These are phyloP conservation scores for Solioccasus polychromus DNA, from an alignment of 768 basidiomycete species.

Conservation along the genomic window DNA sequence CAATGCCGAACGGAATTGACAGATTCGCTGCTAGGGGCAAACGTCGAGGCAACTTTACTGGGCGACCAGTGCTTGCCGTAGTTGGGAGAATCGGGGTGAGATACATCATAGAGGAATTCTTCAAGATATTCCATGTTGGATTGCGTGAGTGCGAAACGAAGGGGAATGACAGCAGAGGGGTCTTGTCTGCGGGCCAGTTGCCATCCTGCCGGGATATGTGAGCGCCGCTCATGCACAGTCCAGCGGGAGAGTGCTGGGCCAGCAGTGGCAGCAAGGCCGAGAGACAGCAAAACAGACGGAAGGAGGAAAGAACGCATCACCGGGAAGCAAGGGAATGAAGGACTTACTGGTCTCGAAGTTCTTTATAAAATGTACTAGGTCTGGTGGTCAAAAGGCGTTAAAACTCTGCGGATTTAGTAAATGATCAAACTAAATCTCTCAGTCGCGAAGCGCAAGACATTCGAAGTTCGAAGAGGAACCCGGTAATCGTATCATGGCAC, in stretches of 20 bases:
- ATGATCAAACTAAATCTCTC: too few species aligned
- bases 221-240: constrained; percentile 26
- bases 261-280: constrained; percentile 12
- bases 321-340: not conserved
- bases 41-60: constrained; percentile 36
- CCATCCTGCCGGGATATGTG: constrained; percentile 40
- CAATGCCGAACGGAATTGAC: constrained; percentile 39
- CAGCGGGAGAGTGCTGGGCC: constrained; percentile 6
- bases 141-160: constrained; percentile 46
- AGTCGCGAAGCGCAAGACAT: too few species aligned
- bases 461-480: not conserved
- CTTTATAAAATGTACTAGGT: not conserved
- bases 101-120: constrained; percentile 39
- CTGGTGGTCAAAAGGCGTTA: not conserved
- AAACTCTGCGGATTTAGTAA: not conserved
- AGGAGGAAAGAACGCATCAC: constrained; percentile 21
- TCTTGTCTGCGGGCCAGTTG: constrained; percentile 26
- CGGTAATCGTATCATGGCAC: too few species aligned
- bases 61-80: constrained; percentile 49
- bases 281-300: constrained; percentile 21
- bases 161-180: constrained; percentile 34
- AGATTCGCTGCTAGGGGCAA: constrained; percentile 39
- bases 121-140: constrained; percentile 40
- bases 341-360: not conserved
- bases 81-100: constrained; percentile 41